Evolutionary conservation across 1,139 yeast species (phyloP), one percentile per base, ranked within the genome.

Genomic region (Sugiyamaella sp.): DNA sequence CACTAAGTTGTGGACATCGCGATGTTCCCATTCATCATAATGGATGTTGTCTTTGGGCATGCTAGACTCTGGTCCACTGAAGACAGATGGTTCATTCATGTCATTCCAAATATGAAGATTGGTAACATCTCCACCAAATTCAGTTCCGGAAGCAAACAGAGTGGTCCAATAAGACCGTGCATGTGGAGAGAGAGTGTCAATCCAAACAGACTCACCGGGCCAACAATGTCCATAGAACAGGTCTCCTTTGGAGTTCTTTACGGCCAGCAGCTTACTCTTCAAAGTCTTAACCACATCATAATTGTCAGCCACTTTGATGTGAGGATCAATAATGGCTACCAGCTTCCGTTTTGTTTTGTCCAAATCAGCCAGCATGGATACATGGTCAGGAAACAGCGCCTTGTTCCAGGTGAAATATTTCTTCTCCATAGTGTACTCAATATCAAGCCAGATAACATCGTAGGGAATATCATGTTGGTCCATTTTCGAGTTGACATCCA

Each of bases 151-250:
- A 14, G 58, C 65, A 60, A 77, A 81, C 56, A 78, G 71, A 2
- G 65, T 59, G 46, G 71, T 69, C 98, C 98, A 93, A 60, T 78
- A 78, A 5, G 66, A 66, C 53, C 75, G 80, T 1, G 89, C 80
- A 1, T 73, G 67, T 0, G 95, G 90, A 63, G 85, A 81, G 57
- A 89, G 71, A 0, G 96, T 78, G 63, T 93, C 99, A 48, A 93
- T 80, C 98, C 99, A 93, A 2, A 89, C 78, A 0, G 96, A 86
- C 63, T 88, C 91, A 0, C 99, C 99, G 0, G 99, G 98, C 99
- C 99, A 93, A 71, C 99, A 93, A 69, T 90, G 95, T 1, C 97
- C 99, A 56, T 80, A 76, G 67, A 77, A 91, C 1, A 83, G 72
- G 0, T 73, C 69, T 44, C 81, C 82, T 19, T 77, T 76, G 54